phyloP scores from a whole-genome alignment of 345 rosid species.

The Carallia brachiata region DNA sequence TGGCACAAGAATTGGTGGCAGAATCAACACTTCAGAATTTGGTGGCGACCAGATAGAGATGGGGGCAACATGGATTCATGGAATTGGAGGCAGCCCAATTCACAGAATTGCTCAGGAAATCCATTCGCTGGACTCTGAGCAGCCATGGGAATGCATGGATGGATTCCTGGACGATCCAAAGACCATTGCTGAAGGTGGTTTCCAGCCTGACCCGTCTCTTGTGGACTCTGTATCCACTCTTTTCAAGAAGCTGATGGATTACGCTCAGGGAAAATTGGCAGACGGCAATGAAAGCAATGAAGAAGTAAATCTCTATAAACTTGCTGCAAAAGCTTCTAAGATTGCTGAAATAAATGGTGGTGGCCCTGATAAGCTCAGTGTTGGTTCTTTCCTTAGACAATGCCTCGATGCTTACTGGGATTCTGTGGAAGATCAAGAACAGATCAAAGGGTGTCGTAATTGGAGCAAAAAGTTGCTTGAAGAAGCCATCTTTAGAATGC shows the following conservation, averaged over 20 bases:
- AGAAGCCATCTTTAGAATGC: constrained; percentile 73
- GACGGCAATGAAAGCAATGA: constrained; percentile 18
- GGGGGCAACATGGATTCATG: constrained; percentile 99
- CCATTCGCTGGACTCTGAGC: constrained; percentile 60
- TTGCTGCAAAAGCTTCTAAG: constrained; percentile 45
- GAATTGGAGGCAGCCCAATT: constrained; percentile 89
- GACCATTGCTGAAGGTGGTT: constrained; percentile 81
- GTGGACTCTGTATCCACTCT: constrained; percentile 53
- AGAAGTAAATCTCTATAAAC: constrained; percentile 26
- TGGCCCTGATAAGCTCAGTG: constrained; percentile 36
- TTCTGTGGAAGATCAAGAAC: constrained; percentile 25
- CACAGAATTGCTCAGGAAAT: constrained; percentile 66
- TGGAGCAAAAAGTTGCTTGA: constrained; percentile 58
- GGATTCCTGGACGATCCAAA: constrained; percentile 49
- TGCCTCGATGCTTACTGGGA: constrained; percentile 64
- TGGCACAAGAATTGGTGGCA: constrained; percentile 85
- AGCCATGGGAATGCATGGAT: constrained; percentile 99
- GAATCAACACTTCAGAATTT: constrained; percentile 86
- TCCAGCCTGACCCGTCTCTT: constrained; percentile 46
- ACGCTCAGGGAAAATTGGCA: constrained; percentile 57
- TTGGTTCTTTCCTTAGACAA: constrained; percentile 60
- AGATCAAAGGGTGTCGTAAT: constrained; percentile 35
- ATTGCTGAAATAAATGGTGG: constrained; percentile 33
- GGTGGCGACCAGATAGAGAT: constrained; percentile 88
- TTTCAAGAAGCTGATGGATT: constrained; percentile 77